Evolutionary conservation across 2,329 filamentous ascomycete genomes (phyloP), one percentile per base, ranked within the genome.

Genomic region (Alternaria viburni): DNA sequence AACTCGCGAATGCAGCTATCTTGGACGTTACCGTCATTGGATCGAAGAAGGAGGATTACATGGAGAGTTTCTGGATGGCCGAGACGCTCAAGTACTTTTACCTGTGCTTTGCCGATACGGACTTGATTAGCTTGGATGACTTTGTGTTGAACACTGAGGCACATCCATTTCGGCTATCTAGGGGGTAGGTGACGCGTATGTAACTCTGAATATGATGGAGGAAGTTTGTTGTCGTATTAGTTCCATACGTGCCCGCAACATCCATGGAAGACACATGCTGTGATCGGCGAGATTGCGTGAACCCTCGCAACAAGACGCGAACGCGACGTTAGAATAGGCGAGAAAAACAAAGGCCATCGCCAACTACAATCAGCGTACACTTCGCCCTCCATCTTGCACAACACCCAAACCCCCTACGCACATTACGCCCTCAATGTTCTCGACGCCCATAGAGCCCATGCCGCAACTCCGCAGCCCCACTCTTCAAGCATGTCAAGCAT

Each of bases 11-110:
- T 58, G 83, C 82, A 0, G 82, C 82, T 28, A 65, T 85, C 7
- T 66, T 74, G 12, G 82, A 85, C 59, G 78, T 85, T 9, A 83
- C 80, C 1, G 61, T 63, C 2, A 57, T 65, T 3, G 65, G 67
- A 12, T 62, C 62, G 10, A n/a, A 30, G 10, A 62, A 72, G 3
- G 76, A 78, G 26, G 79, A 80, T 45, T 77, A 80, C 52, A 77
- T 77, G 69, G 77, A 80, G 74, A 82, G 79, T 54, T 85, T 85
- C 64, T 85, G 83, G 83, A 74, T 82, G 59, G 83, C 83, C 2
- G 83, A 85, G 70, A 85, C 83, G 64, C 65, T 85, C 44, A 85
- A 85, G 74, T 85, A 85, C 65, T 84, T 85, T 57, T 85, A 84
- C 59, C 65, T 85, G 4, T 76, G 83, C 11, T 85, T 84, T 69